Base-by-base conservation (phyloP, 2,329 filamentous ascomycete species). In the Fusarium sublunatum region DNA sequence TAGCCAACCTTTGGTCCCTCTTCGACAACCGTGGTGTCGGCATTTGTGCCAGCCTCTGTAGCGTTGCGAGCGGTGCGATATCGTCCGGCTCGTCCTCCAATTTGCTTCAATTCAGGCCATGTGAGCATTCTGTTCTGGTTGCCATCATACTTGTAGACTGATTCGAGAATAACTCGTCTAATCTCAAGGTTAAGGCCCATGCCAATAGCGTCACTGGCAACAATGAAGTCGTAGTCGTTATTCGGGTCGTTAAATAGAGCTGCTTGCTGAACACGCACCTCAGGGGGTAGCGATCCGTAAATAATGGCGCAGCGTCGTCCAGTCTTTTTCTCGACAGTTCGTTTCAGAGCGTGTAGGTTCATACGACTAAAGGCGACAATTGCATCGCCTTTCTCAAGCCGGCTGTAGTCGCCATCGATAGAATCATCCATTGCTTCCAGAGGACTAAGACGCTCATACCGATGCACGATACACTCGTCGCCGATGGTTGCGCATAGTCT, bases 171-270 rank as follows among this genome's bases (percentile, higher is more conserved):
- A 59, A 99, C 86, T 25, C 96, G 90, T 73, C 93, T 95, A 74
- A 97, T 92, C 76, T 88, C 93, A 74, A 99, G 78, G 72, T 99
- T 99, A 22, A 99, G 80, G 1, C 96, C 95, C 94, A 99, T 98
- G 34, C 95, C 95, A 61, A 99, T 94, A 42, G 95, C 95, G 77
- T 97, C 93, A 69, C 92, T 97, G 8, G 96, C 95, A 25, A 95
- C 93, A 6, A 99, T 82, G 68, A 88, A 96, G 74, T 99, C 95
- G 73, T 97, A 99, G 58, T 97, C 93, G 73, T 96, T 99, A 73
- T 96, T 78, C 0, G 93, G 93, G 64, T 98, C 91, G 72, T 99
- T 99, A 82, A 99, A 99, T 0, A 98, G 82, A 13, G 88, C 87
- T 1, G 95, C 95, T 78, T 99, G 95, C 72, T 94, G 88, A 4